Evolutionary conservation across 257 asterid species (phyloP), one percentile per base, ranked within the genome.

Genomic region (Penstemon newberryi): DNA sequence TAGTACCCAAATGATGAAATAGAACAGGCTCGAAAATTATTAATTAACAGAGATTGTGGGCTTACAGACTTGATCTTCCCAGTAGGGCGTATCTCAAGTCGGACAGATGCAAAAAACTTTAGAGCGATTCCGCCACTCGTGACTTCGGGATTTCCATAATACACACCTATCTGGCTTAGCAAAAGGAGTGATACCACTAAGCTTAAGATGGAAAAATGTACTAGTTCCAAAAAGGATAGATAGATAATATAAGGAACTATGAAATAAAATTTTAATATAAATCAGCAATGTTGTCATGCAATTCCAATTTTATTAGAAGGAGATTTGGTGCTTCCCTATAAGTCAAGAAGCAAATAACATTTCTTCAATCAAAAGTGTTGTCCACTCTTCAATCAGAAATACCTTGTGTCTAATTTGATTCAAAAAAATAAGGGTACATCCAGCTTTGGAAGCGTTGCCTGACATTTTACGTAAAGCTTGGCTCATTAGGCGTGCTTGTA

Each of bases 381-480:
- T 25, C 33, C 33, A 25, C 33, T 33, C 38, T 55, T 57, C 65
- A 41, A 56, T 13, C 56, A 37, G 54, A 18, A 41, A 45, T 86
- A 92, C 98, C 98, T 92, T 90, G 91, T 94, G 72, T 73, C 99
- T 81, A 74, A 94, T 94, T 82, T 94, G 99, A 83, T 94, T 94
- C 45, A 94, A 82, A 77, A 94, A 94, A 79, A 94, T 82, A 64
- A 94, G 96, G 15, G 97, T 91, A 68, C 99, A 94, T 60, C 97
- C 95, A 70, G 97, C 99, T 83, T 94, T 94, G 49, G 99, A 94
- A 68, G 99, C 99, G 77, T 94, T 94, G 53, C 99, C 99, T 0
- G 99, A 91, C 97, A 94, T 94, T 73, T 94, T 94, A 18, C 97
- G 97, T 79, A 91, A 74, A 52, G 97, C 99, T 83, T 94, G 99